phyloP scores from a whole-genome alignment of 1,139 yeast species.

The Candida neerlandica region DNA sequence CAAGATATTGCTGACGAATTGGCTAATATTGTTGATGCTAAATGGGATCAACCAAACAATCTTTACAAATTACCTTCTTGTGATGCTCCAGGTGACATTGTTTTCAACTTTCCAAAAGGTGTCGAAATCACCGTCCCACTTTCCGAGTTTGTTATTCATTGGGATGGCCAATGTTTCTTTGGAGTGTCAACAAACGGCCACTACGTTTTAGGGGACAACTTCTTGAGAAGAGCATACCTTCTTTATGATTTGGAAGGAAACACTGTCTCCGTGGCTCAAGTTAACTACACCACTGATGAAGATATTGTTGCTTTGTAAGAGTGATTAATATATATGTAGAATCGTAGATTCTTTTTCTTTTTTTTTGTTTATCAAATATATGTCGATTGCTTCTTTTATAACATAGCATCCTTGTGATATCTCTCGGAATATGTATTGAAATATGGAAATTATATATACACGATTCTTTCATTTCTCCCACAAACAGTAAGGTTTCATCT shows the following conservation, averaged over 20 bases:
- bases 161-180: constrained; percentile 10
- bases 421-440: background rate
- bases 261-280: constrained; percentile 31
- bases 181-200: constrained; percentile 9
- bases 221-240: constrained; percentile 33
- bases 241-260: constrained; percentile 30
- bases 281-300: constrained; percentile 18
- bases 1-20: constrained; percentile 16
- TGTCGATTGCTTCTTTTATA: background rate
- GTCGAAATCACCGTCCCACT: constrained; percentile 33
- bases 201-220: constrained; percentile 29
- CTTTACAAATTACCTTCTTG: constrained; percentile 11
- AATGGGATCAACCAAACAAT: constrained; percentile 19
- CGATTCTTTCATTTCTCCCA: background rate
- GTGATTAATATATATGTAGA: background rate
- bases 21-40: constrained; percentile 21
- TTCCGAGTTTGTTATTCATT: constrained; percentile 19
- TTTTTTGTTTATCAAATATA: background rate
- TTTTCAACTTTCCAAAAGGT: constrained; percentile 32
- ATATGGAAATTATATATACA: background rate
- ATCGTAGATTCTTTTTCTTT: background rate
- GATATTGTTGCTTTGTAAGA: constrained; percentile 6
- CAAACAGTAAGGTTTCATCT: constrained; percentile 1
- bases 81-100: constrained; percentile 7
- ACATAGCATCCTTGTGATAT: background rate